A percentile compares a stretch with the other conserved stretches of the same genome.
phyloP scores from a whole-genome alignment of 257 asterid genomes.

The Jaltomata sinuosa region DNA sequence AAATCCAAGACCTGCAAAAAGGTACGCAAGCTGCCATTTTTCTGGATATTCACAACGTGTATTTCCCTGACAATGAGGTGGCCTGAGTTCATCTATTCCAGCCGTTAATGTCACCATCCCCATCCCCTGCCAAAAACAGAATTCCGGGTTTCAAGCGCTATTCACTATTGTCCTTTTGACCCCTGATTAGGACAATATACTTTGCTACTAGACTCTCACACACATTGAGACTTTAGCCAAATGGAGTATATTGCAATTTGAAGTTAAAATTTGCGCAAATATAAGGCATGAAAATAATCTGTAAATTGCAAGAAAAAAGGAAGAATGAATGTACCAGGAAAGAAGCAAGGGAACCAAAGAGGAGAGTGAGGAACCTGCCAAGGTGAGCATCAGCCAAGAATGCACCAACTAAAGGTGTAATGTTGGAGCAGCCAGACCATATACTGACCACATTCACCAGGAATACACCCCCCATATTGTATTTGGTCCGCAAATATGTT shows the following conservation, averaged over 20 bases:
- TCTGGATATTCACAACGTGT: slow-evolving; percentile 36
- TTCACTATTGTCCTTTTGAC: not conserved
- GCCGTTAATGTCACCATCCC: slow-evolving; percentile 50
- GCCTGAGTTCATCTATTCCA: slow-evolving; percentile 38
- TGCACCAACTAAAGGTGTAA: slow-evolving; percentile 60
- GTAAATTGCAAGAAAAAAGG: not conserved
- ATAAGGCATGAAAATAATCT: not conserved
- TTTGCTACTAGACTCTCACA: not conserved
- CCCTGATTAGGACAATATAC: not conserved
- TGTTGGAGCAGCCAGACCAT: slow-evolving; percentile 57
- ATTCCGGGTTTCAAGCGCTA: not conserved
- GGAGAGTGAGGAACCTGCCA: slow-evolving; percentile 67
- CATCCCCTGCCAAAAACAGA: slow-evolving; percentile 42
- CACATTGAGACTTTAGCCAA: not conserved
- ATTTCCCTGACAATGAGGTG: slow-evolving; percentile 33
- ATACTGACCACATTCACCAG: slow-evolving; percentile 58
- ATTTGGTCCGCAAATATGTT: slow-evolving; percentile 45
- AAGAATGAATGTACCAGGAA: slow-evolving; percentile 37
- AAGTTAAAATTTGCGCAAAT: not conserved
- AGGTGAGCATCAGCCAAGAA: slow-evolving; percentile 47
- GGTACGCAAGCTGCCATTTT: slow-evolving; percentile 48
- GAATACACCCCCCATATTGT: slow-evolving; percentile 51
- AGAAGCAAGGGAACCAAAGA: slow-evolving; percentile 45
- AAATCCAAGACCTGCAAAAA: slow-evolving; percentile 42
- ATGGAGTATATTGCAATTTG: not conserved